Base-by-base conservation (phyloP, 2,329 filamentous ascomycete species). In the Nothopassalora personata region DNA sequence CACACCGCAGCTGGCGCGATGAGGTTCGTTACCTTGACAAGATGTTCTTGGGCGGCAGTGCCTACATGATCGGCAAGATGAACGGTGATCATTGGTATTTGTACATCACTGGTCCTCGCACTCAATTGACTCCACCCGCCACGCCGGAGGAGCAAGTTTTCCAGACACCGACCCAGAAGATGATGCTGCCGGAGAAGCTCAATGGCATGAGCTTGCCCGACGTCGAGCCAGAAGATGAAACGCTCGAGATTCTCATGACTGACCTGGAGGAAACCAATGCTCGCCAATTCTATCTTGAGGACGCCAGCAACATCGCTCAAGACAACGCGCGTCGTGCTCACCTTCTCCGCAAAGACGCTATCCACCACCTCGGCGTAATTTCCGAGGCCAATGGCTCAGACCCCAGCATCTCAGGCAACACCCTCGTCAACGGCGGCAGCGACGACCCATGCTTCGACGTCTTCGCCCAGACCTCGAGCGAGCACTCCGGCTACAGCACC, bases 11-110 rank as follows among this genome's bases (percentile, higher is more conserved):
- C 85, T 99, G 94, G 94, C 89, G 91, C 67, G 89, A 97, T 72
- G 94, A 99, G 74, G 93, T 97, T 71, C 88, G 87, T 69, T 96
- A 88, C 69, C 82, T 99, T 63, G 94, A 99, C 77, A 88, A 89
- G 72, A 90, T 92, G 75, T 97, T 99, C 73, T 81, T 89, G 62
- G 88, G 90, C 58, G 94, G 94, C 57, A 97, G 93, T 75, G 94
- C 94, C 53, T 99, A 99, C 76, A 96, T 97, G 92, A 95, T 99
- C 66, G 94, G 94, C 71, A 97, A 97, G 79, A 97, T 97, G 93
- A 99, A 99, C 68, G 93, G 94, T 59, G 94, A 99, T 75, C 94
- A 99, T 70, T 99, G 94, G 94, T 97, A 97, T 74, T 80, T 99
- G 57, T 99, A 99, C 78, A 87, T 97, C 70, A 97, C 94, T 11